A percentile compares a stretch with the other conserved stretches of the same genome.
These are phyloP conservation scores for Acorus calamus DNA, from an alignment of 106 monocot genomes.

Conservation along the genomic window DNA sequence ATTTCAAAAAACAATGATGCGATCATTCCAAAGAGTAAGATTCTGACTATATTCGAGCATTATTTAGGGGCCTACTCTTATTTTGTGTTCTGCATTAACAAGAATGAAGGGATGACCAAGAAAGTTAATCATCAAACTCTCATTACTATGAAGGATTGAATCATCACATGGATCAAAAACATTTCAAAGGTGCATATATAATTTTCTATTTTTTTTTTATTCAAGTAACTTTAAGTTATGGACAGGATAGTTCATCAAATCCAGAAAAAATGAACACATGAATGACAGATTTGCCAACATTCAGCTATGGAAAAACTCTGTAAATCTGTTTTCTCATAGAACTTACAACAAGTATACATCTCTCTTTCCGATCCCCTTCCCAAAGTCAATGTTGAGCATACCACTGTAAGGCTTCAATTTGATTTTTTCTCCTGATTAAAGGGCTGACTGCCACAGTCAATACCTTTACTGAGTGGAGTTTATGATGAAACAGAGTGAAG, in stretches of 20 bases:
- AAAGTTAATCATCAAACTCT: too few species aligned
- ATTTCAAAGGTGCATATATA: too few species aligned
- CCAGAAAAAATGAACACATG: too few species aligned
- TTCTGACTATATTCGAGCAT: too few species aligned
- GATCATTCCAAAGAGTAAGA: too few species aligned
- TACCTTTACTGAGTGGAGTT: not conserved
- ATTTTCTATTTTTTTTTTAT: too few species aligned
- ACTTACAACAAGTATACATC: conserved; percentile 98
- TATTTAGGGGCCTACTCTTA: too few species aligned
- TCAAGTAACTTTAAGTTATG: too few species aligned
- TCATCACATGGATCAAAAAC: too few species aligned
- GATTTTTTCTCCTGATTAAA: conserved; percentile 58
- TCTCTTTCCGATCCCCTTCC: conserved; percentile 78
- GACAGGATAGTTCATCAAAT: conserved; percentile 2
- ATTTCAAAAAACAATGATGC: not conserved
- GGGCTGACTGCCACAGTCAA: conserved; percentile 6
- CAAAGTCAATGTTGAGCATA: conserved; percentile 81
- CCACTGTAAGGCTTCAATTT: conserved; percentile 86
- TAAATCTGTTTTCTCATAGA: conserved; percentile 6
- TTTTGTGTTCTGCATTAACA: too few species aligned
- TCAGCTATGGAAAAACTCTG: not conserved
- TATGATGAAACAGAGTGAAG: not conserved
- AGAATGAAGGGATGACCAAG: too few species aligned
- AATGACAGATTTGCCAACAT: not conserved
- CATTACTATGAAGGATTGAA: too few species aligned